Percentiles rank a stretch among this genome's conserved stretches.
Conservation (phyloP, 1,284 basidiomycete species). For the Leccinum cinnamomeum region DNA sequence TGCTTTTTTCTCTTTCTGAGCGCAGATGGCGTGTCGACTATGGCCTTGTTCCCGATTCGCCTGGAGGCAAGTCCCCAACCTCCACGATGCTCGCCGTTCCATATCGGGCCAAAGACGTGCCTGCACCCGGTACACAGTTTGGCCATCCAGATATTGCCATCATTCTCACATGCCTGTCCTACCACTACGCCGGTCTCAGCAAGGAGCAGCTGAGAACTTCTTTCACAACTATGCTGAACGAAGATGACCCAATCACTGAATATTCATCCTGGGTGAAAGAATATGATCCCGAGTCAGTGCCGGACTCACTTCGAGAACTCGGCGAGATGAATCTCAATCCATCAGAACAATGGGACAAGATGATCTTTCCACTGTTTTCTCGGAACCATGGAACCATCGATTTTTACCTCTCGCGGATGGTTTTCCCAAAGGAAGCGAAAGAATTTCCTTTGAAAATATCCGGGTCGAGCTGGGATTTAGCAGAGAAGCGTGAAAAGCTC, state of each 20-base stretch:
- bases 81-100: slow-evolving; percentile 50
- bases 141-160: slow-evolving; percentile 54
- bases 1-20: not conserved
- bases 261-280: slow-evolving; percentile 33
- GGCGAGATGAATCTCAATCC: slow-evolving; percentile 40
- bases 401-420: slow-evolving; percentile 45
- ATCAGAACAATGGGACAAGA: slow-evolving; percentile 33
- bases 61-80: no score
- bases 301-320: slow-evolving; percentile 32
- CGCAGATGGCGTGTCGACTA: slow-evolving; percentile 36
- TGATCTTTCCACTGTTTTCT: slow-evolving; percentile 39
- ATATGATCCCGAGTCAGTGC: slow-evolving; percentile 21
- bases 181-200: slow-evolving; percentile 51
- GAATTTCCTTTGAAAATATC: slow-evolving; percentile 48
- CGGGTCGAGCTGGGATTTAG: slow-evolving; percentile 56
- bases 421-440: slow-evolving; percentile 37
- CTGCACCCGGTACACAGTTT: slow-evolving; percentile 48
- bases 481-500: slow-evolving; percentile 36
- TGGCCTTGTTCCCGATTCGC: slow-evolving; percentile 39
- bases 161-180: slow-evolving; percentile 49
- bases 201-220: slow-evolving; percentile 38
- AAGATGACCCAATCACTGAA: slow-evolving; percentile 44
- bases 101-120: slow-evolving; percentile 54
- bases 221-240: slow-evolving; percentile 43
- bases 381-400: slow-evolving; percentile 43